These are phyloP conservation scores for Umbilicus rupestris DNA, from an alignment of 164 flowering plant species.

Conservation along the genomic window DNA sequence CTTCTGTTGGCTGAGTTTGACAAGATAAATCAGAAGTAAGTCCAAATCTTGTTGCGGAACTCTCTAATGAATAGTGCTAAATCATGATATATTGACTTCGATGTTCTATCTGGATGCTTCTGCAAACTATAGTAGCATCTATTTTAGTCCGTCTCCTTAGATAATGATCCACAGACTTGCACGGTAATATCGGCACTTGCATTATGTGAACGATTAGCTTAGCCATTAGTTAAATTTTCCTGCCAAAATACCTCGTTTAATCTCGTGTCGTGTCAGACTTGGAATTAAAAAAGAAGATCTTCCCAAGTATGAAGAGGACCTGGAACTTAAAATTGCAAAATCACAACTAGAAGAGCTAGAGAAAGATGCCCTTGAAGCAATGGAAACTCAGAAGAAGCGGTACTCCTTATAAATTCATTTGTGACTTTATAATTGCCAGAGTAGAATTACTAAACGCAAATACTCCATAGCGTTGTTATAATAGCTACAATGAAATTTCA, in stretches of 20 bases:
- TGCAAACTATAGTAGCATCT: not conserved
- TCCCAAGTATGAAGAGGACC: slow-evolving; percentile 3
- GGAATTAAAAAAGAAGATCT: slow-evolving; percentile 4
- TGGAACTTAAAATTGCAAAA: slow-evolving; percentile 3
- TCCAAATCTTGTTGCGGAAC: not conserved
- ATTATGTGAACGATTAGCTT: not conserved
- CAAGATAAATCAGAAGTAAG: slow-evolving; percentile 78
- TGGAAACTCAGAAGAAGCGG: slow-evolving; percentile 8
- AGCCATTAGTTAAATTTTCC: not conserved
- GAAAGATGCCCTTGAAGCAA: not conserved
- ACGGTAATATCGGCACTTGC: not conserved
- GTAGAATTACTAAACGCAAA: too few species aligned
- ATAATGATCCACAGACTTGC: not conserved
- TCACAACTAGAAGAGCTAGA: slow-evolving; percentile 3
- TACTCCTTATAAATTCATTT: not conserved
- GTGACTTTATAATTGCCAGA: not conserved
- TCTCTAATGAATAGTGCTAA: not conserved
- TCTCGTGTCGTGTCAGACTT: not conserved
- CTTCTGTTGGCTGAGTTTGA: slow-evolving; percentile 78
- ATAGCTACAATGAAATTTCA: not conserved
- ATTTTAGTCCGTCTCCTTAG: not conserved
- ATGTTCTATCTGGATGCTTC: not conserved
- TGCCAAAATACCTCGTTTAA: not conserved
- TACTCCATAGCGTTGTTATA: not conserved
- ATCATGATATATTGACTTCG: not conserved